Evolutionary conservation across 1,284 basidiomycete species (phyloP), one percentile per base, ranked within the genome.

Genomic region (Apiotrichum montevideense): DNA sequence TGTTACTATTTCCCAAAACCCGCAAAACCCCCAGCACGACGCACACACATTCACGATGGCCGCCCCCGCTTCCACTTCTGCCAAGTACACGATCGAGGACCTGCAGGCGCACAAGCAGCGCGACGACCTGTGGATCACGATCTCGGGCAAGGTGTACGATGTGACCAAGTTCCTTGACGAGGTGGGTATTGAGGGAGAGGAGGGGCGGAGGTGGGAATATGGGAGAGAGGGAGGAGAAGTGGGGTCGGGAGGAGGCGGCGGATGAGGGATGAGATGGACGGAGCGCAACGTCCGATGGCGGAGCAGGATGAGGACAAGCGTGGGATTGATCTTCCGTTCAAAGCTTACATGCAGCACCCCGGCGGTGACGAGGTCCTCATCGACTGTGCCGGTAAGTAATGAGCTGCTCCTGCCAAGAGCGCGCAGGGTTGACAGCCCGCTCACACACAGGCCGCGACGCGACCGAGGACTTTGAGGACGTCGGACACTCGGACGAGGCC

Each of bases 401-500:
- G 15, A 6, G 8, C 44, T 8, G 10, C n/a, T 15, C 14, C 6
- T 39, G 37, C 13, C 37, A 33, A 10, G 5, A 7, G 13, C 11
- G 21, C 44, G 10, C 3, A 3, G 7, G 4, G 3, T 42, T 33
- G 39, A 44, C 67, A 52, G 29, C 7, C 32, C 39, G 39, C 9
- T 35, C 10, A 34, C n/a, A n/a, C 11, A 29, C 63, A 71, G 73
- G 87, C 68, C 86, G 87, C 73, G 94, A 98, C 76, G 93, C 92
- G 34, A 96, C 95, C 45, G 96, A 98, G 75, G 92, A 95, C 10
- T 99, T 98, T 71, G 96, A 98, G 80, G 96, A 98, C 76, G 94
- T 98, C 49, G 95, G 96, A 46, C 95, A 98, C 83, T 98, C 94
- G 14, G 96, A 98, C 71, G 96, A 98, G 78, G 96, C 95, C 14